phyloP scores from a whole-genome alignment of 1,139 yeast species.

The Candida sojae region DNA sequence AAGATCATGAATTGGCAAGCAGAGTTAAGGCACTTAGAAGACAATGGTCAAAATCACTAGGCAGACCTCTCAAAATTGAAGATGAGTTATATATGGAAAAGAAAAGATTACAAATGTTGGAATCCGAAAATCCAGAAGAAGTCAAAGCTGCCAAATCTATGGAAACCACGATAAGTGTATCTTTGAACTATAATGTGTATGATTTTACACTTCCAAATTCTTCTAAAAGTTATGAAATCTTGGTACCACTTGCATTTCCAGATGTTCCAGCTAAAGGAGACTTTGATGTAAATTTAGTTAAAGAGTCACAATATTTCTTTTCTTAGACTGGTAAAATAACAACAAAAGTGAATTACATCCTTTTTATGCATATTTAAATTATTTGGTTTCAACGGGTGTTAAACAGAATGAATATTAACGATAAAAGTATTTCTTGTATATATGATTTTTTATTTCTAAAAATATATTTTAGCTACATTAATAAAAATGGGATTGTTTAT shows the following conservation, averaged over 20 bases:
- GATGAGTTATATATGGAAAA: constrained; percentile 79
- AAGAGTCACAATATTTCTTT: constrained; percentile 81
- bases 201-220: constrained; percentile 15
- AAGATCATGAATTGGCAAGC: constrained; percentile 52
- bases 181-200: constrained; percentile 42
- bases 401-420: not conserved
- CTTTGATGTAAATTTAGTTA: constrained; percentile 74
- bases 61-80: constrained; percentile 60
- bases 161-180: constrained; percentile 74
- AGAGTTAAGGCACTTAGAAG: constrained; percentile 53
- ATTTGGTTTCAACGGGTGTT: too few species aligned
- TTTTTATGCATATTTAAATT: too few species aligned
- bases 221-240: constrained; percentile 29
- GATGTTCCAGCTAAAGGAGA: constrained; percentile 79
- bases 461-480: too few species aligned
- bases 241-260: constrained; percentile 72
- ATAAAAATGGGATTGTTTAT: not conserved
- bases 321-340: constrained; percentile 21
- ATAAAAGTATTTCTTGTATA: too few species aligned
- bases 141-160: constrained; percentile 55
- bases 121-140: constrained; percentile 52
- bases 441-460: not conserved
- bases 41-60: constrained; percentile 49
- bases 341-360: too few species aligned
- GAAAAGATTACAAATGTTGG: constrained; percentile 56